Evolutionary conservation across 2,329 filamentous ascomycete genomes (phyloP).

Genomic region (Fusarium lateritium): DNA sequence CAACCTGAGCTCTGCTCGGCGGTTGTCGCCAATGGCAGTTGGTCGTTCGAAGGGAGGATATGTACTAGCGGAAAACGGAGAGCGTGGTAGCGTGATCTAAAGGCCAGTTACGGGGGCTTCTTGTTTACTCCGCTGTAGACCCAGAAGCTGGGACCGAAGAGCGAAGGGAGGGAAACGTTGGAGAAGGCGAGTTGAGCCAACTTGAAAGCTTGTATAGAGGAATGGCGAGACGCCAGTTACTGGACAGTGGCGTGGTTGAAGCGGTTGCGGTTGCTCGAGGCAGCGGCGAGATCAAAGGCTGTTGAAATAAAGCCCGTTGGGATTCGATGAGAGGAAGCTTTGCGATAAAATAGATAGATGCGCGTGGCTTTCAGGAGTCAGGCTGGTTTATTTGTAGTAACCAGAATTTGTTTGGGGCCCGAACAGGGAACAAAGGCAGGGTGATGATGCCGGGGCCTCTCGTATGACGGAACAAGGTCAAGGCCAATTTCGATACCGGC

Average conservation of each 20-base stretch:
- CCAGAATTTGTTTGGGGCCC: slow-evolving; percentile 35
- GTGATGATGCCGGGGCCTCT: slow-evolving; percentile 34
- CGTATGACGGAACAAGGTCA: slow-evolving; percentile 38
- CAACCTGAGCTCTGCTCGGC: slow-evolving; percentile 49
- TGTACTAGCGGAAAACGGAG: slow-evolving; percentile 14
- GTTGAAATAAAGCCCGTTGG: slow-evolving; percentile 10
- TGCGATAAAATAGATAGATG: slow-evolving; percentile 13
- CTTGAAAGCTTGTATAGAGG: slow-evolving; percentile 77
- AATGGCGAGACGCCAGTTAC: slow-evolving; percentile 43
- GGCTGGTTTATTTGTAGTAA: slow-evolving; percentile 38
- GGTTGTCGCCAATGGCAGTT: slow-evolving; percentile 41
- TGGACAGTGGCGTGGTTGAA: slow-evolving; percentile 23
- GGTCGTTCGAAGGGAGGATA: slow-evolving; percentile 22
- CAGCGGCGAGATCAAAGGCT: slow-evolving; percentile 14
- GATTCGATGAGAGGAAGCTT: slow-evolving; percentile 16
- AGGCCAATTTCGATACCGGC: slow-evolving; percentile 41
- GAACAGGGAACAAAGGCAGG: slow-evolving; percentile 38
- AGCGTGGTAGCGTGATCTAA: slow-evolving; percentile 23
- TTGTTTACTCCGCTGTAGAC: slow-evolving; percentile 97
- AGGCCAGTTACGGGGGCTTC: slow-evolving; percentile 91
- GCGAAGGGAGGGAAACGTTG: slow-evolving; percentile 83
- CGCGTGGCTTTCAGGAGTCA: slow-evolving; percentile 35
- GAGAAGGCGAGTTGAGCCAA: slow-evolving; percentile 88
- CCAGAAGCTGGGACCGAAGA: slow-evolving; percentile 92
- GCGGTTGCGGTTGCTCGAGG: slow-evolving; percentile 20